Conservation (phyloP, 441 rosid genomes). For the Pelargonium citronellum region DNA sequence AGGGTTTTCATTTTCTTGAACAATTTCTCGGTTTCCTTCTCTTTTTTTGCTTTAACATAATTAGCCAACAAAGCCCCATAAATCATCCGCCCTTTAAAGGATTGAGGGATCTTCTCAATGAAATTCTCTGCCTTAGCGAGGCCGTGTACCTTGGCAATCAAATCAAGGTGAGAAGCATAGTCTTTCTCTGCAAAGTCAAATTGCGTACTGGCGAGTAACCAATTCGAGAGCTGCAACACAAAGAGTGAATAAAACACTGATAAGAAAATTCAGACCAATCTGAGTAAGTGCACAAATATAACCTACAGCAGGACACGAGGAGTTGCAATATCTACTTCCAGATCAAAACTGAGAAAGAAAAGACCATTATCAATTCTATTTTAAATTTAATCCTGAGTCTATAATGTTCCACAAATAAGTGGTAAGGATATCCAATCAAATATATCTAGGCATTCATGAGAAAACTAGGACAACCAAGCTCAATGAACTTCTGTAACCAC, state of each 20-base stretch:
- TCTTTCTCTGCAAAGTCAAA: constrained; percentile 18
- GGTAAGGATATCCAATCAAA: too few relatives aligned
- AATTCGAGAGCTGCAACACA: constrained; percentile 30
- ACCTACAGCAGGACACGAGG: too few relatives aligned
- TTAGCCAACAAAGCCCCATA: constrained; percentile 22
- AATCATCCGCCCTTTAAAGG: constrained; percentile 27
- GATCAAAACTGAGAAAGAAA: too few relatives aligned
- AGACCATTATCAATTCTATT: too few relatives aligned
- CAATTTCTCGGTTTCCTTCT: constrained; percentile 26
- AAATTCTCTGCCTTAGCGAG: constrained; percentile 24
- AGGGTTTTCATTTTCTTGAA: constrained; percentile 30
- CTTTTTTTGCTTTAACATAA: constrained; percentile 10
- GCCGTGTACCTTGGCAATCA: constrained; percentile 22
- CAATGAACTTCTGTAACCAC: too few relatives aligned
- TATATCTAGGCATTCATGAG: too few relatives aligned
- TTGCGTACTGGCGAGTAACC: constrained; percentile 22
- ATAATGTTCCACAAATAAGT: too few relatives aligned
- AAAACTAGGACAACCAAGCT: too few relatives aligned
- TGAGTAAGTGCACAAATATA: too few relatives aligned
- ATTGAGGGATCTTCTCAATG: constrained; percentile 27
- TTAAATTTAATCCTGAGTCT: too few relatives aligned
- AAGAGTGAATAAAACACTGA: background rate
- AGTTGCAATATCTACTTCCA: too few relatives aligned
- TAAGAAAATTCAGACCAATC: background rate
- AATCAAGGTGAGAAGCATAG: constrained; percentile 26